These are phyloP conservation scores for Yamadazyma dendronema DNA, from an alignment of 1,139 yeast genomes.

Conservation along the genomic window DNA sequence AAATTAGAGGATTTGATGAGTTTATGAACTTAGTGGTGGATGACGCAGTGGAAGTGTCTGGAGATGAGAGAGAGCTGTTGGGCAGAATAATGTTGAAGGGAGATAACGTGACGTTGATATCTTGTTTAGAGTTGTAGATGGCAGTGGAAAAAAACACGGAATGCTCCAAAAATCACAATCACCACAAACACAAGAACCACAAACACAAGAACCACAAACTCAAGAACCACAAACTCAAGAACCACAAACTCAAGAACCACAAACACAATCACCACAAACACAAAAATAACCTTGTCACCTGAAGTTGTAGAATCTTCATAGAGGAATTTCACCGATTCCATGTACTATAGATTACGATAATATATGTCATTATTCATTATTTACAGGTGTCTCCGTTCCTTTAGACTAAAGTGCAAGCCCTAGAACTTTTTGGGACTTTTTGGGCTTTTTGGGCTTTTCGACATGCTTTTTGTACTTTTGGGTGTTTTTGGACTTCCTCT, in stretches of 20 bases:
- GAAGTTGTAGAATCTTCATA: too few relatives aligned
- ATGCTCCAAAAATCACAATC: too few relatives aligned
- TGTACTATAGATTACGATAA: too few relatives aligned
- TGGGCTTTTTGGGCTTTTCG: background rate
- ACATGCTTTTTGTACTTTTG: background rate
- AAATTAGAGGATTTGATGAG: conserved; percentile 90
- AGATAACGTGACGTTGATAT: conserved; percentile 84
- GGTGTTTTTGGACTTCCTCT: background rate
- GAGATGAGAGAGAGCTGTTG: conserved; percentile 41
- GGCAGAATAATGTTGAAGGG: conserved; percentile 80
- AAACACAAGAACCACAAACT: too few relatives aligned
- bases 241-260: too few relatives aligned
- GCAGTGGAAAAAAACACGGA: background rate
- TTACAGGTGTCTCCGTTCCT: background rate
- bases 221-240: too few relatives aligned
- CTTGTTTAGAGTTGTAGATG: conserved; percentile 45
- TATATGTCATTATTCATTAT: too few relatives aligned
- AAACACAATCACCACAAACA: too few relatives aligned
- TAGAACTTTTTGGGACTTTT: background rate
- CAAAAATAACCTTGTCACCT: too few relatives aligned
- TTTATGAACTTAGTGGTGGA: conserved; percentile 96
- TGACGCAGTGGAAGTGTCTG: conserved; percentile 72
- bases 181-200: too few relatives aligned
- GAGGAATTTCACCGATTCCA: too few relatives aligned
- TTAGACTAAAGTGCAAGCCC: too few relatives aligned